A percentile compares a stretch with the other conserved stretches of the same genome.
Conservation (phyloP, 2,329 filamentous ascomycete genomes). For the Pestalotiopsis sp. region DNA sequence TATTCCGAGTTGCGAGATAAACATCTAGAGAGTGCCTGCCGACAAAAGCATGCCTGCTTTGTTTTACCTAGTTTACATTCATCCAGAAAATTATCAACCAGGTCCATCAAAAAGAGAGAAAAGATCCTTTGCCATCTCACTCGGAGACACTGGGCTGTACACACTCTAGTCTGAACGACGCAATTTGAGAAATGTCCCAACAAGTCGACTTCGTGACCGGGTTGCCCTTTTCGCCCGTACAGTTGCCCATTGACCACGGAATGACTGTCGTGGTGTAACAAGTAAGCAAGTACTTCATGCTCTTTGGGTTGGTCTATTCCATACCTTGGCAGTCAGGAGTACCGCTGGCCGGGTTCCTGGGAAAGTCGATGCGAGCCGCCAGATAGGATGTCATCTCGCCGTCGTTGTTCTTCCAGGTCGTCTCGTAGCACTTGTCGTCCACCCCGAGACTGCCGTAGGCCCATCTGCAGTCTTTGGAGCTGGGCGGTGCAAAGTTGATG, state of each 20-base stretch:
- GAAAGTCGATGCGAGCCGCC: background rate
- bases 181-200: background rate
- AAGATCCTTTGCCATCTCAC: background rate
- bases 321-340: background rate
- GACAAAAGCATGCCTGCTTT: no score
- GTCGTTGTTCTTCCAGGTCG: background rate
- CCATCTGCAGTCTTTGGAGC: background rate
- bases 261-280: background rate
- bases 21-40: no score
- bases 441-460: background rate
- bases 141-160: background rate
- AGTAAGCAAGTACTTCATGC: background rate
- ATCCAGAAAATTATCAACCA: no score
- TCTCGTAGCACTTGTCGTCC: background rate
- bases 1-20: no score
- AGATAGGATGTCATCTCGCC: background rate
- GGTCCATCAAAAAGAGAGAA: background rate
- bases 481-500: background rate
- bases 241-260: background rate
- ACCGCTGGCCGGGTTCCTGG: background rate
- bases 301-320: no score
- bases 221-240: background rate
- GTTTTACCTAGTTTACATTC: no score
- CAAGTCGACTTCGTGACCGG: background rate
- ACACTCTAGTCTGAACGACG: background rate